A percentile compares a stretch with the other conserved stretches of the same genome.
Evolutionary conservation across 129 eudicot genomes (phyloP).

Genomic region (Mikania micrantha): DNA sequence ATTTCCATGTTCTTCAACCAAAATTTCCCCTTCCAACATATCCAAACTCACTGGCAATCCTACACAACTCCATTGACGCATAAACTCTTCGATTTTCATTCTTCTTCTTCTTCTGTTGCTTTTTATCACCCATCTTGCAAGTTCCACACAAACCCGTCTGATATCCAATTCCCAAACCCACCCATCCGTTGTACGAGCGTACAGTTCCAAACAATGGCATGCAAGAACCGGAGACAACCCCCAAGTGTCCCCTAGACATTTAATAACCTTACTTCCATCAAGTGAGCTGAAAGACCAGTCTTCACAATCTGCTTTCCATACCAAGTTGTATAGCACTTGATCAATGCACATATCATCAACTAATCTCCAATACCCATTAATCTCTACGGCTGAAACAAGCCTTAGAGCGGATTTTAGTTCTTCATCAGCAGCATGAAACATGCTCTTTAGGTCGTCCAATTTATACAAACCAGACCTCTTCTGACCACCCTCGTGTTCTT

Average conservation of each 20-base stretch:
- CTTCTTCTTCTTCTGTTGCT: constrained; percentile 35
- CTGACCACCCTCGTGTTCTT: too few relatives aligned
- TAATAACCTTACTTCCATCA: constrained; percentile 49
- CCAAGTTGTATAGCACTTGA: constrained; percentile 39
- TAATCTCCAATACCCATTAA: constrained; percentile 86
- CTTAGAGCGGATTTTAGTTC: constrained; percentile 58
- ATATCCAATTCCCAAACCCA: too few relatives aligned
- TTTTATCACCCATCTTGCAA: constrained; percentile 51
- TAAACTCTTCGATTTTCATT: constrained; percentile 60
- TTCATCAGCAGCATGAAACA: constrained; percentile 76
- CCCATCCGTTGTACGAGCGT: constrained; percentile 36
- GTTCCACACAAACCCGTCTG: constrained; percentile 54
- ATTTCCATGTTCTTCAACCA: constrained; percentile 64
- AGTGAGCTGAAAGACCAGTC: constrained; percentile 65
- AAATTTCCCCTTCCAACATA: constrained; percentile 78
- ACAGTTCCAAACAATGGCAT: constrained; percentile 65
- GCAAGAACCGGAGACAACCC: constrained; percentile 50
- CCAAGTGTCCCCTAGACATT: constrained; percentile 34
- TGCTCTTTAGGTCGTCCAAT: constrained; percentile 65
- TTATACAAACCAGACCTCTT: too few relatives aligned
- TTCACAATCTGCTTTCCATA: constrained; percentile 28
- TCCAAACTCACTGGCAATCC: constrained; percentile 60
- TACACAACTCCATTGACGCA: constrained; percentile 49
- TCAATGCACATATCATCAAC: constrained; percentile 61
- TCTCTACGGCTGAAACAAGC: constrained; percentile 51